Base-by-base conservation (phyloP, 441 rosid species). In the Erodium texanum region DNA sequence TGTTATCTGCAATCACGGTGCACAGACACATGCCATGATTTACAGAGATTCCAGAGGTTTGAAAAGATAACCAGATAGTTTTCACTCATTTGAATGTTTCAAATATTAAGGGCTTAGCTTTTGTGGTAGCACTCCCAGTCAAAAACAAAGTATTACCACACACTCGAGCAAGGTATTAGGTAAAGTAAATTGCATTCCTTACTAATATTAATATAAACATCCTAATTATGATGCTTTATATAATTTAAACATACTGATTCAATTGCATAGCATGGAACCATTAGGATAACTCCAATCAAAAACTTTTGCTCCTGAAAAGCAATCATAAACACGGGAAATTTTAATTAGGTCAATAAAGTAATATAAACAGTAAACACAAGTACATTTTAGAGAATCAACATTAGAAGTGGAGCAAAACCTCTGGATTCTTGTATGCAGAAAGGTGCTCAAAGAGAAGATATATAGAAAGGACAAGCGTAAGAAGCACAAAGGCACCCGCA, bases 201-300 rank as follows among this genome's bases (percentile, higher is more conserved):
- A 32, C 36, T 32, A 32, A 32, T 52, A 18, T 52, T 32, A 32
- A 32, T 52, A 18, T 52, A 52, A 52, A 52, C 59, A 1, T 52
- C 5, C n/a, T 24, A 12, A 61, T 18, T 61, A 61, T 22, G 7
- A 22, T 23, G 50, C 12, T 10, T 41, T n/a, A 41, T 41, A 54
- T 54, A 54, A 54, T 54, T 16, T 20, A 5, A 59, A 78, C 97
- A 86, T 67, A 92, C 99, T 0, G 99, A 95, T 79, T 95, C 99
- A 18, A 95, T 64, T 0, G 93, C 85, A 73, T 92, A 95, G 86
- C 90, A 92, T 56, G 99, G 99, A 78, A 95, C 99, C 99, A 95
- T 92, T 66, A 95, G 82, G 79, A 89, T 86, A 79, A 95, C 98
- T 66, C 99, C 99, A 32, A 95, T 92, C 79, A 92, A 81, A 82